These are phyloP conservation scores for Arthroderma uncinatum DNA, from an alignment of 2,329 filamentous ascomycete genomes.

Conservation along the genomic window DNA sequence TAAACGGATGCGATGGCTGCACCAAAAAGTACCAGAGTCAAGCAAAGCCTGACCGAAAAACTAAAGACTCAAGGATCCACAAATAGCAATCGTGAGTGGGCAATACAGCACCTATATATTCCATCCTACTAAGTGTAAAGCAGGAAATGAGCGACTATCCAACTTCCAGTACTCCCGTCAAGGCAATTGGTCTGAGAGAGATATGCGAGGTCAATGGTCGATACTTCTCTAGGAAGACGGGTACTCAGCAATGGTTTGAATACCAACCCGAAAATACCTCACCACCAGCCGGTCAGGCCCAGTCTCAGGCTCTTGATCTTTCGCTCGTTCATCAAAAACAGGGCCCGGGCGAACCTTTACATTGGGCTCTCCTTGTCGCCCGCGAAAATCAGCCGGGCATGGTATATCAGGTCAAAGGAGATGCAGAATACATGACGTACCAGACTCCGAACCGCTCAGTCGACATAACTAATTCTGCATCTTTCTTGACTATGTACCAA, in stretches of 20 bases:
- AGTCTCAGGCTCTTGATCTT: conserved; percentile 11
- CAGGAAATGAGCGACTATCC: conserved; percentile 4
- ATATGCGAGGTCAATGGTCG: conserved; percentile 16
- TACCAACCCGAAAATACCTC: background rate
- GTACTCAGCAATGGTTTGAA: conserved; percentile 17
- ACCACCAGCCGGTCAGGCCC: background rate
- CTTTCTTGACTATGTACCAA: conserved; percentile 14
- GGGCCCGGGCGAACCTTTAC: conserved; percentile 15
- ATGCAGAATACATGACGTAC: conserved; percentile 21
- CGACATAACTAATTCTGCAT: conserved; percentile 10
- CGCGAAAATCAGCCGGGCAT: conserved; percentile 18
- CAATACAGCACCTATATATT: too few relatives aligned
- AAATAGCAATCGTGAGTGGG: too few relatives aligned
- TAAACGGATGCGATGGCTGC: too few relatives aligned
- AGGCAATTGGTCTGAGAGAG: conserved; percentile 16
- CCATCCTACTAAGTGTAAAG: background rate
- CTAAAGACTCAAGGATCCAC: too few relatives aligned
- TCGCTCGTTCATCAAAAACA: conserved; percentile 19
- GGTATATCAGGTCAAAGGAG: conserved; percentile 21
- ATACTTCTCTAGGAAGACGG: conserved; percentile 14
- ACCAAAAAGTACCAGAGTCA: too few relatives aligned
- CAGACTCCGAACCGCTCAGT: conserved; percentile 12
- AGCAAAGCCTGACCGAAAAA: too few relatives aligned
- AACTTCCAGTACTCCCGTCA: conserved; percentile 6
- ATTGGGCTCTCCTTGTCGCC: conserved; percentile 21